These are phyloP conservation scores for Coemansia guatemalensis DNA, from an alignment of 192 early-diverging fungal genomes.

Conservation along the genomic window DNA sequence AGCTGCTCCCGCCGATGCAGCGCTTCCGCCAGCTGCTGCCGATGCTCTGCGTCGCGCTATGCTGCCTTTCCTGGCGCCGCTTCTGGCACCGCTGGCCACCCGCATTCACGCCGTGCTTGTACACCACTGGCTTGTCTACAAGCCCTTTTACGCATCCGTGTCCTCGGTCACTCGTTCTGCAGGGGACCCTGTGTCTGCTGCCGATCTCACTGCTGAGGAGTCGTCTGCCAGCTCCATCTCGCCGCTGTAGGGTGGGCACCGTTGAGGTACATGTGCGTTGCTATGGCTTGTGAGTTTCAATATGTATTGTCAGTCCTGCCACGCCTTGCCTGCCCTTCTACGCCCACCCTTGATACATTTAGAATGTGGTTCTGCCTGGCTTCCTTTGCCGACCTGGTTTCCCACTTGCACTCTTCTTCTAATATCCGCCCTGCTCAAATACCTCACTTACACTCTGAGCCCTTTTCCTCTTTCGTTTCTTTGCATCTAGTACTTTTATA, in stretches of 20 bases:
- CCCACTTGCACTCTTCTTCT: too few species aligned
- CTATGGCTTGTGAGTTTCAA: background rate
- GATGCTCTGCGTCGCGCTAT: constrained; percentile 34
- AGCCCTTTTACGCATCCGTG: constrained; percentile 35
- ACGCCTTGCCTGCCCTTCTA: background rate
- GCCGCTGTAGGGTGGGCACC: background rate
- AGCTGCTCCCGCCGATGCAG: constrained; percentile 8
- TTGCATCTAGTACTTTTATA: background rate
- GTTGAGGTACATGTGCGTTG: too few species aligned
- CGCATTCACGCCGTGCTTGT: constrained; percentile 31
- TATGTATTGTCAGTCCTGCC: background rate
- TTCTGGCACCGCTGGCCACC: constrained; percentile 22
- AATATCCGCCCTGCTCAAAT: too few species aligned
- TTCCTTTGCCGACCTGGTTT: too few species aligned
- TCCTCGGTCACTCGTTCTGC: constrained; percentile 1
- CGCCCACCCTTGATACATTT: background rate
- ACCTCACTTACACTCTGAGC: too few species aligned
- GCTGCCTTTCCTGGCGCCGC: constrained; percentile 38
- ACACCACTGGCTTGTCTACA: constrained; percentile 54
- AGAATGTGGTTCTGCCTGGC: background rate
- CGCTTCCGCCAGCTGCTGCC: constrained; percentile 24
- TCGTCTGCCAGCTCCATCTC: constrained; percentile 18
- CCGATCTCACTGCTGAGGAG: too few species aligned
- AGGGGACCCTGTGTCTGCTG: background rate
- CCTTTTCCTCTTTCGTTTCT: background rate